Evolutionary conservation across 768 basidiomycete species (phyloP).

Genomic region (Arthromyces matolae): DNA sequence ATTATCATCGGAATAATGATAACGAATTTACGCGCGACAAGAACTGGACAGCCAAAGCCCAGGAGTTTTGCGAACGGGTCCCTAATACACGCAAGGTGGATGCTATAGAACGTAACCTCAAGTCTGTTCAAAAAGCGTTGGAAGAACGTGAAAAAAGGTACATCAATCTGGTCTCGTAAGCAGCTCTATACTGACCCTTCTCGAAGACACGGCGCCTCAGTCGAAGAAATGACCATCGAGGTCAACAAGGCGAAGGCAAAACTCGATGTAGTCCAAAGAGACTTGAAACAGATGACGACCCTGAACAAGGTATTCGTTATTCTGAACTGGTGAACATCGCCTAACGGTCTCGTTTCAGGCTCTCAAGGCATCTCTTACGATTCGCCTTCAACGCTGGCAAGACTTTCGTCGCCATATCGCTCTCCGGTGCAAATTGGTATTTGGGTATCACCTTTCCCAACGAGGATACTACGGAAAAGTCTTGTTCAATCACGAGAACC

Average conservation of each 20-base stretch:
- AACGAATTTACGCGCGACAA: too few relatives aligned
- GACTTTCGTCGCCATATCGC: constrained; percentile 87
- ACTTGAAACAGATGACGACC: constrained; percentile 57
- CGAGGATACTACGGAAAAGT: constrained; percentile 91
- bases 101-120: constrained; percentile 56
- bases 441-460: constrained; percentile 75
- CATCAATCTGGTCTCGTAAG: constrained; percentile 11
- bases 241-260: constrained; percentile 61
- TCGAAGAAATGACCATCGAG: constrained; percentile 74
- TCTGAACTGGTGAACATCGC: neutral
- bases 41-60: constrained; percentile 65
- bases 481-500: constrained; percentile 71
- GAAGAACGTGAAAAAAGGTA: constrained; percentile 64
- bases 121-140: constrained; percentile 61
- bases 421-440: constrained; percentile 80
- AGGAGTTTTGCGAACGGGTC: constrained; percentile 55
- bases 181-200: constrained; percentile 1
- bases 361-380: constrained; percentile 59
- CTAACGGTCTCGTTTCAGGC: constrained; percentile 39
- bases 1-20: too few relatives aligned
- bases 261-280: constrained; percentile 55
- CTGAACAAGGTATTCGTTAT: constrained; percentile 59
- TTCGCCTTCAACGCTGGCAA: constrained; percentile 74
- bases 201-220: constrained; percentile 66
- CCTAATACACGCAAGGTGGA: constrained; percentile 55